Base-by-base conservation (phyloP, 495 filamentous ascomycete genomes). In the Emericellopsis terricola region DNA sequence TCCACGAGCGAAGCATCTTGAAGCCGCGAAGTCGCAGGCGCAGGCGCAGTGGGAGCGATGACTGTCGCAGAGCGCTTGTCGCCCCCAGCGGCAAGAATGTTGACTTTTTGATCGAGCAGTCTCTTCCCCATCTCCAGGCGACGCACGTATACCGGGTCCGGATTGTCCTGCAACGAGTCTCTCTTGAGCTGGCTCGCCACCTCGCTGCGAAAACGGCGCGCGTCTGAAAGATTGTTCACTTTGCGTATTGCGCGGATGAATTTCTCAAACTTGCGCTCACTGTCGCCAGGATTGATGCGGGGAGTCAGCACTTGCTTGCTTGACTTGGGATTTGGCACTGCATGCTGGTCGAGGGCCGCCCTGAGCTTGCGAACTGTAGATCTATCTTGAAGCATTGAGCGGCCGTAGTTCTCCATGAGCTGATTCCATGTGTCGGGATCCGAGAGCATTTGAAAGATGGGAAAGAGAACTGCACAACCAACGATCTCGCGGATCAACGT, bases 371-470 rank as follows among this genome's bases (percentile, higher is more conserved):
- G 77, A 18, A 99, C 89, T 0, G 83, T 92, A 34, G 93, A 96
- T 10, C 89, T 79, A 49, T 99, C 91, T 47, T 94, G 86, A 24
- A 99, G 62, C 60, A 92, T 76, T 18, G 76, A 77, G 27, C 78
- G 71, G 11, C 86, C 86, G 53, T 76, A 87, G 30, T 76, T 81
- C 51, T 93, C 85, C 65, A 96, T 80, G 41, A 91, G 45, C 46
- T 92, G 84, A 49, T 96, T 96, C 89, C 89, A 94, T 2, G 78
- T 86, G 61, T 99, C 91, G 8, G 91, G 86, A 40, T 96, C 89
- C 13, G 81, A 62, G 19, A 89, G 48, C 45, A 81, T 59, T 41
- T 73, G 66, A 52, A 86, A 58, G 18, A 78, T 56, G 3, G 82
- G 80, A 20, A 67, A 71, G 34, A 87, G 55, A 31, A 87, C 71